Evolutionary conservation across 345 rosid species (phyloP), one percentile per base, ranked within the genome.

Genomic region (Camelina sativa): DNA sequence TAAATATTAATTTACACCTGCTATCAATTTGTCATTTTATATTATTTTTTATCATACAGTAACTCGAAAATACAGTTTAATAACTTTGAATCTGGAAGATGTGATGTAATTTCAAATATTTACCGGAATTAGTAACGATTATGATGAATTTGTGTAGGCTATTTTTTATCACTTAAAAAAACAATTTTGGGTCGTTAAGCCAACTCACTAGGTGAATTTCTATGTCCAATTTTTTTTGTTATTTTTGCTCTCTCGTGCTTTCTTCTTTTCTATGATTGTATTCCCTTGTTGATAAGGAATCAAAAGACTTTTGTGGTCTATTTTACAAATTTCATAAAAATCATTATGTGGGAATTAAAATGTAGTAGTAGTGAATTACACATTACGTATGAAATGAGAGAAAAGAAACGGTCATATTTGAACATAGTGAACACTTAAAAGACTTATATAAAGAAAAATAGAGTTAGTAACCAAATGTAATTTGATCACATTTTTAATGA

Each of bases 381-480:
- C n/a, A 40, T 19, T 12, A 19, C 37, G 16, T 48, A 43, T 16
- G 35, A 43, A 54, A 22, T 3, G 64, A 6, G 12, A 22, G 0
- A 16, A 34, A 56, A 44, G 1, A 12, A 34, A 48, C 19, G 51
- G 59, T 16, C 58, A 3, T 34, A 35, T 53, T 16, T 57, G 38
- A 65, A 67, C 40, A 71, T 62, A 17, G 7, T 44, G 28, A 57
- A 30, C 59, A 34, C 59, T 47, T 35, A 35, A 16, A 16, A n/a
- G 25, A 48, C 67, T 6, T 10, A 11, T 5, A 4, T 28, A 28
- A 10, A 56, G 12, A 22, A 19, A 66, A 5, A 13, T 43, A 16
- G 61, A 74, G 67, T 38, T 57, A 40, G 72, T 58, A 50, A 66
- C 67, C 67, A 67, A 67, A 75, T 52, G 28, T 59, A 59, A 58